Conservation (phyloP, 352 stramenopile species). For the Phytophthora crassamura region DNA sequence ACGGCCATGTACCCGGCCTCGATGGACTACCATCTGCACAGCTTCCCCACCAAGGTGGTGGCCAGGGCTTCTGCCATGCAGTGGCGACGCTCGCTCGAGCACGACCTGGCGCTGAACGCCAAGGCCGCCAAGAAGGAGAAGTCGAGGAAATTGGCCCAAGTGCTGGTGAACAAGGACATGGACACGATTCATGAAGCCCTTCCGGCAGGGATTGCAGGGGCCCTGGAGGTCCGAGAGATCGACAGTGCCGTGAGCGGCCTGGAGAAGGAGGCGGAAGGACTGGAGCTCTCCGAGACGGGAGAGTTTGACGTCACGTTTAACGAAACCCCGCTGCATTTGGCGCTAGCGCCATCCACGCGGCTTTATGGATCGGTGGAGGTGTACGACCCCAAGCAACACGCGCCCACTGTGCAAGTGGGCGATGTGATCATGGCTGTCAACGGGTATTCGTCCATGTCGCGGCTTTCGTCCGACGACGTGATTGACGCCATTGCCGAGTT, state of each 20-base stretch:
- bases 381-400: constrained; percentile 64
- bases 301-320: constrained; percentile 69
- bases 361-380: constrained; percentile 80
- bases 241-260: constrained; percentile 25
- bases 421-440: constrained; percentile 80
- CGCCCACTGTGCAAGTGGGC: constrained; percentile 54
- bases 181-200: constrained; percentile 19
- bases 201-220: constrained; percentile 20
- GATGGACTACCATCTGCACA: constrained; percentile 55
- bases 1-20: constrained; percentile 82
- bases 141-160: constrained; percentile 33
- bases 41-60: constrained; percentile 45
- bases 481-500: constrained; percentile 62
- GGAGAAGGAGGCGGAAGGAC: constrained; percentile 11
- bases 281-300: constrained; percentile 49
- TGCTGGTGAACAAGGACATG: constrained; percentile 29
- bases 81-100: constrained; percentile 65
- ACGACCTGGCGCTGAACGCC: constrained; percentile 59
- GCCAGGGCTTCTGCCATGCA: constrained; percentile 68
- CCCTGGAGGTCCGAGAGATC: constrained; percentile 27
- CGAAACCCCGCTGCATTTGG: constrained; percentile 55
- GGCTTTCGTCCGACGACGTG: constrained; percentile 60
- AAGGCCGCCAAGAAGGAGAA: constrained; percentile 24
- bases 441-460: constrained; percentile 48
- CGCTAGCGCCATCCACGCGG: constrained; percentile 70